phyloP scores from a whole-genome alignment of 2,329 filamentous ascomycete genomes.

The Pestalotiopsis sp. region DNA sequence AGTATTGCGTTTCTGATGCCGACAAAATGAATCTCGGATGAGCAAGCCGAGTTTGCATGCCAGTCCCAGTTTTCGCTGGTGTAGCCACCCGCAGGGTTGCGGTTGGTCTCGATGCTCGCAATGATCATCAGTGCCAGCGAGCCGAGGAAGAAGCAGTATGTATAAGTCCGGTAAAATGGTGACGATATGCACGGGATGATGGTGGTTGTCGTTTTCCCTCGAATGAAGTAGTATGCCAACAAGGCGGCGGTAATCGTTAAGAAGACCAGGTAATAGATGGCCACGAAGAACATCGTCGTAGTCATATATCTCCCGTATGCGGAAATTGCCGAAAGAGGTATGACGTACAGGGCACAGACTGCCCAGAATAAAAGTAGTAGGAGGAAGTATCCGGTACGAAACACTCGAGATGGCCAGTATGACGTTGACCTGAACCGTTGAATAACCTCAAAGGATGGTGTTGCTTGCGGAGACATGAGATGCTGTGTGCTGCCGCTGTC shows the following conservation, averaged over 20 bases:
- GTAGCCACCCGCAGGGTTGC: not conserved
- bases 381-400: constrained; percentile 16
- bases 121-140: not conserved
- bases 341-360: not conserved
- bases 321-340: not conserved
- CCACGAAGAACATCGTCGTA: constrained; percentile 16
- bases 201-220: constrained; percentile 17
- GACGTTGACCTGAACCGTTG: constrained; percentile 13
- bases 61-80: not conserved
- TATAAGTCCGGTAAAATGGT: constrained; percentile 28
- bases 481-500: not conserved
- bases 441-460: not conserved
- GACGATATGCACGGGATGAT: constrained; percentile 27
- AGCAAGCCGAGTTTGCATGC: not conserved
- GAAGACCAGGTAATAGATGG: constrained; percentile 21
- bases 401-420: constrained; percentile 15
- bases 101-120: not conserved
- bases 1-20: not conserved
- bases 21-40: not conserved
- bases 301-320: not conserved
- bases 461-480: not conserved
- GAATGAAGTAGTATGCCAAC: constrained; percentile 21
- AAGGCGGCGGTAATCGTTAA: constrained; percentile 16
- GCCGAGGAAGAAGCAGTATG: not conserved
- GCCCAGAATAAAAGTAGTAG: constrained; percentile 7